phyloP scores from a whole-genome alignment of 2,329 filamentous ascomycete genomes.

The Blastomyces silverae region DNA sequence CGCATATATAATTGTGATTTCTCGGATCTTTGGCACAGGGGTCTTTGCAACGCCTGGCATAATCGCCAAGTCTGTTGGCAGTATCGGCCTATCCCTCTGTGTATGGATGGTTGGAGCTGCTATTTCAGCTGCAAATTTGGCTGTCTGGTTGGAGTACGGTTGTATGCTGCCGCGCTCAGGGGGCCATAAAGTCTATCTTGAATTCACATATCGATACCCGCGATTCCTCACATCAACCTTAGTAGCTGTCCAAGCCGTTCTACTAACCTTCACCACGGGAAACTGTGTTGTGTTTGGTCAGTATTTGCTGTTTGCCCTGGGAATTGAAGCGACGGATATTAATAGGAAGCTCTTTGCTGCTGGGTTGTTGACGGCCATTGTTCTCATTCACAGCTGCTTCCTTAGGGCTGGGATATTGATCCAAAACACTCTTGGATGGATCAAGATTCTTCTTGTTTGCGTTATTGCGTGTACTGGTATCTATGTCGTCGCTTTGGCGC shows the following conservation, averaged over 20 bases:
- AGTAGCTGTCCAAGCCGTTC: slow-evolving; percentile 57
- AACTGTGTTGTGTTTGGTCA: slow-evolving; percentile 65
- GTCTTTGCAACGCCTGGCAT: slow-evolving; percentile 66
- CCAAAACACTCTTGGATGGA: slow-evolving; percentile 56
- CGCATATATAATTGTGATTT: slow-evolving; percentile 12
- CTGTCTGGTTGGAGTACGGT: slow-evolving; percentile 60
- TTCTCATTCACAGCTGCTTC: slow-evolving; percentile 35
- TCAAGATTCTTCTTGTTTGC: slow-evolving; percentile 47
- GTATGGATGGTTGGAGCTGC: slow-evolving; percentile 59
- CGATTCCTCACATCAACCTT: slow-evolving; percentile 58
- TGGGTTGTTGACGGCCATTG: slow-evolving; percentile 5
- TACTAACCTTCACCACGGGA: slow-evolving; percentile 61
- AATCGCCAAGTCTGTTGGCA: slow-evolving; percentile 60
- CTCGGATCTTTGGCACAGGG: slow-evolving; percentile 59
- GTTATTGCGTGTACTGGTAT: slow-evolving; percentile 10
- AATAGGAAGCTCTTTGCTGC: slow-evolving; percentile 6
- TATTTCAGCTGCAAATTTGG: slow-evolving; percentile 55
- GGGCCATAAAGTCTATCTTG: slow-evolving; percentile 63
- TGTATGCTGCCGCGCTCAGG: slow-evolving; percentile 64
- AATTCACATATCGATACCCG: slow-evolving; percentile 59
- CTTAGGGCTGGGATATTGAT: slow-evolving; percentile 52
- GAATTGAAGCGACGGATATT: slow-evolving; percentile 33
- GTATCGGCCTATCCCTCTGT: slow-evolving; percentile 55
- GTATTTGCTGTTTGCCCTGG: slow-evolving; percentile 56
- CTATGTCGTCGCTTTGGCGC: background rate